Conservation (phyloP, 345 rosid genomes). For the Sonneratia alba region DNA sequence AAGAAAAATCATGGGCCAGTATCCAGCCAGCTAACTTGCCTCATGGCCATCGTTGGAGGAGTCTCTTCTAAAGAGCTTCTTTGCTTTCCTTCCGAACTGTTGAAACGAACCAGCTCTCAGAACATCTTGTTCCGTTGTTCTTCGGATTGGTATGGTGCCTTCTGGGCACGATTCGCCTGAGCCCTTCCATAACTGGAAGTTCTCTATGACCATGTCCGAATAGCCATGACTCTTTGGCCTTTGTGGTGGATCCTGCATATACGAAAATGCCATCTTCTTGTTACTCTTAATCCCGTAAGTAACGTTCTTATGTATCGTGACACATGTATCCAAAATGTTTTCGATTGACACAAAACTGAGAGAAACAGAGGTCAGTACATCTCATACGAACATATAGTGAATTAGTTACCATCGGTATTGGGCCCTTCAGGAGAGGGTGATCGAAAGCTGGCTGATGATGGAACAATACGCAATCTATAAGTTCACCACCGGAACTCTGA, state of each 20-base stretch:
- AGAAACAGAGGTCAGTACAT: not conserved
- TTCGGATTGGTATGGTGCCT: constrained; percentile 88
- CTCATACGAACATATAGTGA: not conserved
- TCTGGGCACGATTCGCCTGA: constrained; percentile 79
- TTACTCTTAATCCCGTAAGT: not conserved
- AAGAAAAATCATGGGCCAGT: not conserved
- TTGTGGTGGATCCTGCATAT: constrained; percentile 62
- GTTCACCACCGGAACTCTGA: constrained; percentile 90
- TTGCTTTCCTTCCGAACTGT: constrained; percentile 59
- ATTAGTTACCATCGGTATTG: constrained; percentile 50
- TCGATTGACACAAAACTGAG: not conserved
- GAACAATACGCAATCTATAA: constrained; percentile 65
- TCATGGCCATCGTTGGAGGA: constrained; percentile 76
- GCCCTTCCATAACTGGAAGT: constrained; percentile 64
- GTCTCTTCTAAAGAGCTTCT: constrained; percentile 66
- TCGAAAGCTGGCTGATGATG: constrained; percentile 91
- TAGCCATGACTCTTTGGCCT: constrained; percentile 42
- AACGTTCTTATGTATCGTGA: too few relatives aligned
- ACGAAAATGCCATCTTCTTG: not conserved
- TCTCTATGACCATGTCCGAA: constrained; percentile 24
- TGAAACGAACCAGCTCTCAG: constrained; percentile 58
- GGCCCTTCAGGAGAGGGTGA: constrained; percentile 65
- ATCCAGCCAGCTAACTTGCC: constrained; percentile 28
- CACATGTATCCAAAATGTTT: not conserved
- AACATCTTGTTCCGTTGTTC: constrained; percentile 79